These are phyloP conservation scores for Podospora bellae-mahoneyi DNA, from an alignment of 495 filamentous ascomycete genomes.

Conservation along the genomic window DNA sequence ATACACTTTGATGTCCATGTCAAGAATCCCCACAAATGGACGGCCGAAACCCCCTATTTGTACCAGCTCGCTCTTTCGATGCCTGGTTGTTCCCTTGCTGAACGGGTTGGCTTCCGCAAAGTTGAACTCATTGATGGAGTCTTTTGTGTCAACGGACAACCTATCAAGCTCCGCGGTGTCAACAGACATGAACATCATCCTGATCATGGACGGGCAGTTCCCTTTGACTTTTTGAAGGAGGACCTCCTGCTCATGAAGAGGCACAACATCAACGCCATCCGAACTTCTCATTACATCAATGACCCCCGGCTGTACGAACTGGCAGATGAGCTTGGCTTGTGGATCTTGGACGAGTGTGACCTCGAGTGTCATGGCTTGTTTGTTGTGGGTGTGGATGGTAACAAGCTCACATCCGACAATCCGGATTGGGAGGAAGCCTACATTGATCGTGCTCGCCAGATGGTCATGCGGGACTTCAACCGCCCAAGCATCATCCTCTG, in stretches of 20 bases:
- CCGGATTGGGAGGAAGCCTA: conserved; percentile 66
- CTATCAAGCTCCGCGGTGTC: conserved; percentile 60
- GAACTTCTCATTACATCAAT: conserved; percentile 64
- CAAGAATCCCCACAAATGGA: conserved; percentile 58
- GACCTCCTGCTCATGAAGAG: conserved; percentile 64
- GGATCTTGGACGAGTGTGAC: conserved; percentile 70
- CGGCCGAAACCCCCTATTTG: conserved; percentile 64
- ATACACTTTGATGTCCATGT: conserved; percentile 35
- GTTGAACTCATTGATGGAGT: conserved; percentile 55
- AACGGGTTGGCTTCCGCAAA: conserved; percentile 60
- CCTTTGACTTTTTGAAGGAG: conserved; percentile 49
- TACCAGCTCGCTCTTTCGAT: conserved; percentile 49
- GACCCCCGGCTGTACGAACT: conserved; percentile 60
- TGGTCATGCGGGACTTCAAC: conserved; percentile 67
- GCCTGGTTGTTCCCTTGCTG: conserved; percentile 39
- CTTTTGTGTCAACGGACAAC: conserved; percentile 58
- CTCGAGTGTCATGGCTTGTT: conserved; percentile 70
- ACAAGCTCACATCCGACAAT: conserved; percentile 58
- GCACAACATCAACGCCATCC: conserved; percentile 65
- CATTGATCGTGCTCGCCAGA: conserved; percentile 63
- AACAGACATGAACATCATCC: conserved; percentile 69
- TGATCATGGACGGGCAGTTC: conserved; percentile 57
- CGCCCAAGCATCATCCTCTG: conserved; percentile 67
- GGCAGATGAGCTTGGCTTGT: conserved; percentile 66
- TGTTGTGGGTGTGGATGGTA: conserved; percentile 46